A percentile compares a stretch with the other conserved stretches of the same genome.
Evolutionary conservation across 805 yeast genomes (phyloP).

Genomic region (Saturnispora kantuleensis): DNA sequence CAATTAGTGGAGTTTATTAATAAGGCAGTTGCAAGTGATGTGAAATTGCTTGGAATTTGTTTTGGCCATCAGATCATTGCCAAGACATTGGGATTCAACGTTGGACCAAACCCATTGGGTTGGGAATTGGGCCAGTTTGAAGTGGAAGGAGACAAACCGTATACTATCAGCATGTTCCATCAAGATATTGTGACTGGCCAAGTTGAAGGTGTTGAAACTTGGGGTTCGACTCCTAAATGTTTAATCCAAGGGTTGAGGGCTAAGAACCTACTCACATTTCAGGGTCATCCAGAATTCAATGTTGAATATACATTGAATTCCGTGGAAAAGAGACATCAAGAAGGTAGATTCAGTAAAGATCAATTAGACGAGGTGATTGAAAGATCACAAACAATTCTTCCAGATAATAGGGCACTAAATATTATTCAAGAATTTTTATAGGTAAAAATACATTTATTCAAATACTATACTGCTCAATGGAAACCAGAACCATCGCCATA

Average conservation of each 20-base stretch:
- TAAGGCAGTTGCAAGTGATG: conserved; percentile 13
- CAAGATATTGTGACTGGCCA: conserved; percentile 44
- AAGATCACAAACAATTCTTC: neutral
- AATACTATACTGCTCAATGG: conserved; percentile 6
- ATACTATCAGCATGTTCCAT: conserved; percentile 43
- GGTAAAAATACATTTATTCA: neutral
- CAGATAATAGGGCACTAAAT: neutral
- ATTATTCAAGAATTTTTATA: neutral
- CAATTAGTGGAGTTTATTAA: conserved; percentile 29
- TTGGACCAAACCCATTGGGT: conserved; percentile 49
- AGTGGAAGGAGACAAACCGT: conserved; percentile 27
- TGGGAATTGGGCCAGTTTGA: conserved; percentile 61
- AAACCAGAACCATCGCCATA: conserved; percentile 13
- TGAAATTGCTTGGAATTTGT: conserved; percentile 65
- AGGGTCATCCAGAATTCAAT: conserved; percentile 84
- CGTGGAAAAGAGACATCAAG: conserved; percentile 2
- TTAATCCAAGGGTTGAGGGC: conserved; percentile 58
- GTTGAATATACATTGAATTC: conserved; percentile 22
- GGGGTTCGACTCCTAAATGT: conserved; percentile 51
- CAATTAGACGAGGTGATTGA: conserved; percentile 3
- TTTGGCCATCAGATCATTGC: conserved; percentile 82
- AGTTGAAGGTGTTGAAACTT: conserved; percentile 19
- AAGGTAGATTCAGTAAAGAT: conserved; percentile 8
- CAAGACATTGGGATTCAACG: conserved; percentile 52
- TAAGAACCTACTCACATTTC: conserved; percentile 52